Conservation (phyloP, 257 asterid genomes). For the Solanum pennellii region DNA sequence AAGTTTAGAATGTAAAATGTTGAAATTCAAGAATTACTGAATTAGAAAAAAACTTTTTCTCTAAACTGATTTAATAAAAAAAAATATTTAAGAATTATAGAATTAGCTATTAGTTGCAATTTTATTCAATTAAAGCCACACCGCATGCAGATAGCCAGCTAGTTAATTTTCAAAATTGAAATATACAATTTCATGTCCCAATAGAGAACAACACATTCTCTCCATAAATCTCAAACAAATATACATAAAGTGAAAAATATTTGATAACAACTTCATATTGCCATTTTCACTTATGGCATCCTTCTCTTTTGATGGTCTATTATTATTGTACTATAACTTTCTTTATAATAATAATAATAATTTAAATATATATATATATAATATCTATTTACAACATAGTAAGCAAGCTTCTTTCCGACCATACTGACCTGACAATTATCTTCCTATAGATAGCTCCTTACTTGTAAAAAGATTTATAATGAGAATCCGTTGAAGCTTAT, state of each 20-base stretch:
- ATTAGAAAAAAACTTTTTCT: accelerated
- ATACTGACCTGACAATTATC: neutral
- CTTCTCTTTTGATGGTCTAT: neutral
- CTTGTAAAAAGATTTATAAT: too few relatives aligned
- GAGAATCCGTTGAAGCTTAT: neutral
- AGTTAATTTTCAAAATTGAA: neutral
- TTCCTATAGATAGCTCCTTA: neutral
- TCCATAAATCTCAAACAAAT: neutral
- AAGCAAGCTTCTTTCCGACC: neutral
- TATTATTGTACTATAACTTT: neutral
- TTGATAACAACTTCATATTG: neutral
- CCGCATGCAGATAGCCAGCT: neutral
- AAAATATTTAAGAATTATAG: neutral
- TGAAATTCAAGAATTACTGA: neutral
- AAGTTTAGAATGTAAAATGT: neutral
- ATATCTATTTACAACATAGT: neutral
- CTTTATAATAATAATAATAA: neutral
- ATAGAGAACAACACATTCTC: neutral
- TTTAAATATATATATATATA: too few relatives aligned
- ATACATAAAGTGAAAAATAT: neutral
- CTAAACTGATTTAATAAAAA: neutral
- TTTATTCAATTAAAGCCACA: neutral
- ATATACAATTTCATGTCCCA: neutral
- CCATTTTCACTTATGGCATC: neutral
- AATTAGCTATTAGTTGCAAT: too few relatives aligned